These are phyloP conservation scores for Dentipellis sp. DNA, from an alignment of 768 basidiomycete genomes.

Conservation along the genomic window DNA sequence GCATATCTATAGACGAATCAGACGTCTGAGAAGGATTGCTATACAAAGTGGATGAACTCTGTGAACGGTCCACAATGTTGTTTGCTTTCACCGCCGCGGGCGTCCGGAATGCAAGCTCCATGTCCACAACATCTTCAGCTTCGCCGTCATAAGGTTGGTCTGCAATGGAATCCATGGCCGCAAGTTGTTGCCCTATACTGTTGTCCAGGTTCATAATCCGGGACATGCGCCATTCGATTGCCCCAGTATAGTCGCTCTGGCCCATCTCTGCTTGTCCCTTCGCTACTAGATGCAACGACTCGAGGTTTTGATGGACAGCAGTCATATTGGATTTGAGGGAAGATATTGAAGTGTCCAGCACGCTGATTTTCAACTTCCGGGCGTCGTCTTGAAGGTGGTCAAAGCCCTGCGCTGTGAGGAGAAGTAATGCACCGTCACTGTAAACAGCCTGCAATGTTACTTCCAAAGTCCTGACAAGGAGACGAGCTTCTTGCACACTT, in stretches of 20 bases:
- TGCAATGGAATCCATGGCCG: slow-evolving; percentile 26
- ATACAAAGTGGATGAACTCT: slow-evolving; percentile 16
- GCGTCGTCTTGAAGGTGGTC: slow-evolving; percentile 3
- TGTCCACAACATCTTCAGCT: slow-evolving; percentile 47
- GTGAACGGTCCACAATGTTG: not conserved
- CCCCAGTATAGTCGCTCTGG: slow-evolving; percentile 61
- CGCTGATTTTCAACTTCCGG: slow-evolving; percentile 4
- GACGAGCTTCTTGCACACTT: slow-evolving; percentile 60
- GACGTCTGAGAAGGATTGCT: slow-evolving; percentile 18
- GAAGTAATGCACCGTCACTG: slow-evolving; percentile 55
- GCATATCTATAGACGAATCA: slow-evolving; percentile 19
- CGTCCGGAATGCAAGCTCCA: slow-evolving; percentile 41
- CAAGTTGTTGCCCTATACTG: slow-evolving; percentile 27
- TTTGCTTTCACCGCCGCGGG: slow-evolving; percentile 14
- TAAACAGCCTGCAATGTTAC: slow-evolving; percentile 61
- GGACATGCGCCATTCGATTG: slow-evolving; percentile 73
- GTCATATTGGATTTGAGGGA: slow-evolving; percentile 49
- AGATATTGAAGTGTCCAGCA: slow-evolving; percentile 31
- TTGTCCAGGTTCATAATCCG: slow-evolving; percentile 53
- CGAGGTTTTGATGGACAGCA: slow-evolving; percentile 14
- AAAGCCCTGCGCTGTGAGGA: slow-evolving; percentile 51
- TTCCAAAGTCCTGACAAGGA: slow-evolving; percentile 64
- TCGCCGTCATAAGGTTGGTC: slow-evolving; percentile 28
- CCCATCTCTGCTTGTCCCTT: slow-evolving; percentile 65
- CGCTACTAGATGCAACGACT: slow-evolving; percentile 31